These are phyloP conservation scores for Erythrobasidium hasegawianum DNA, from an alignment of 1,284 basidiomycete genomes.

Conservation along the genomic window DNA sequence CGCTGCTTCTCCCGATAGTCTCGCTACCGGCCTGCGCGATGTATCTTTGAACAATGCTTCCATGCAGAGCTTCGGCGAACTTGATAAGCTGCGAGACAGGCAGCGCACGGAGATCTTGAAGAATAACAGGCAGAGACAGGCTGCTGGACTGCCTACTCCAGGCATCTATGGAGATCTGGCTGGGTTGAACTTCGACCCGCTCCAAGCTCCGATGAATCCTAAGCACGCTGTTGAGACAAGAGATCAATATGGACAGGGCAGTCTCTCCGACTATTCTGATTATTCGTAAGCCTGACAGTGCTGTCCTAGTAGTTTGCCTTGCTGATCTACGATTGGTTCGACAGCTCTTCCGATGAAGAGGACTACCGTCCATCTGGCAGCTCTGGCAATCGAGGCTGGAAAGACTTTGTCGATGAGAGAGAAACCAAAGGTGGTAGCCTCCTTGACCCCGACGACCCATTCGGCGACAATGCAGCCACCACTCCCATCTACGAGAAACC, in stretches of 20 bases:
- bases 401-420: conserved; percentile 27
- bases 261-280: conserved; percentile 84
- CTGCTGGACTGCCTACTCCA: conserved; percentile 46
- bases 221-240: conserved; percentile 58
- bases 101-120: conserved; percentile 61
- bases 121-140: conserved; percentile 56
- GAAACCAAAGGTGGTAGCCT: conserved; percentile 17
- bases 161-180: conserved; percentile 42
- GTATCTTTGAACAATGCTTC: conserved; percentile 42
- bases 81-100: conserved; percentile 61
- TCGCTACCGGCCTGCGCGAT: conserved; percentile 9
- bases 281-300: conserved; percentile 47
- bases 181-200: conserved; percentile 57
- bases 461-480: conserved; percentile 23
- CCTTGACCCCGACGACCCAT: conserved; percentile 30
- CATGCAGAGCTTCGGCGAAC: conserved; percentile 55
- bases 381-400: conserved; percentile 25
- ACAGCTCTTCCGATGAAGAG: conserved; percentile 34
- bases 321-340: too few species aligned
- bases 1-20: background rate
- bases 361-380: conserved; percentile 12
- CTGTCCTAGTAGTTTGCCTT: too few species aligned
- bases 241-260: conserved; percentile 56
- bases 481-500: conserved; percentile 21
- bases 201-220: conserved; percentile 51